phyloP scores from a whole-genome alignment of 176 grass and related monocot species.

The Alloteropsis semialata region DNA sequence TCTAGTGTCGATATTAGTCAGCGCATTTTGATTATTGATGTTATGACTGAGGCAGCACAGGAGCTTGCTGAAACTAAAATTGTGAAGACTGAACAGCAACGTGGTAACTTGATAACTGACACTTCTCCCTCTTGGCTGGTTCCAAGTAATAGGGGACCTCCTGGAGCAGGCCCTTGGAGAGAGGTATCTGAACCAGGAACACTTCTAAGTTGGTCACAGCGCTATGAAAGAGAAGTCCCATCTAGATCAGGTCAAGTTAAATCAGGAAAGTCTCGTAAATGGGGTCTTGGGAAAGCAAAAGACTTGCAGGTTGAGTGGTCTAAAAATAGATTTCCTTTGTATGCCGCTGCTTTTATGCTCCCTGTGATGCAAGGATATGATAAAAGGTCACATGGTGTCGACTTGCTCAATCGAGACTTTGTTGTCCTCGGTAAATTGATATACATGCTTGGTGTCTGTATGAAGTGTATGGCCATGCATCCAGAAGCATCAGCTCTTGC shows the following conservation, averaged over 20 bases:
- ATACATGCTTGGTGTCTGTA: slow-evolving; percentile 96
- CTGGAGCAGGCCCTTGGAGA: slow-evolving; percentile 81
- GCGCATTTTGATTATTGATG: slow-evolving; percentile 89
- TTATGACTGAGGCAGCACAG: slow-evolving; percentile 89
- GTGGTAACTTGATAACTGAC: slow-evolving; percentile 65
- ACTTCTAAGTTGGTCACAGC: slow-evolving; percentile 64
- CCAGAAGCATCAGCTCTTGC: slow-evolving; percentile 88
- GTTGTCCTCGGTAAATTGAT: slow-evolving; percentile 93
- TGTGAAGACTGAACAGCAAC: slow-evolving; percentile 37
- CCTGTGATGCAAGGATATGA: slow-evolving; percentile 93
- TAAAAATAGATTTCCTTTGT: slow-evolving; percentile 87
- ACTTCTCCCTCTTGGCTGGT: slow-evolving; percentile 78
- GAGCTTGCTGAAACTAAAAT: slow-evolving; percentile 81
- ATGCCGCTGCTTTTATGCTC: slow-evolving; percentile 98
- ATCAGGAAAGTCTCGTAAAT: slow-evolving; percentile 91
- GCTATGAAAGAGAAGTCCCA: slow-evolving; percentile 92
- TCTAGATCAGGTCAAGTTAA: slow-evolving; percentile 79
- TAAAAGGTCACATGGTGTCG: slow-evolving; percentile 72
- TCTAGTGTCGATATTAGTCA: slow-evolving; percentile 83
- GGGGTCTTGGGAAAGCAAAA: slow-evolving; percentile 66
- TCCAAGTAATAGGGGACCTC: slow-evolving; percentile 63
- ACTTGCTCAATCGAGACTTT: slow-evolving; percentile 83
- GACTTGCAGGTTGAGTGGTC: slow-evolving; percentile 51
- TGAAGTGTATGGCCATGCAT: slow-evolving; percentile 90
- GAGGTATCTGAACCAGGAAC: slow-evolving; percentile 74